Conservation (phyloP, 306 rosid species). For the Dryas octopetala region DNA sequence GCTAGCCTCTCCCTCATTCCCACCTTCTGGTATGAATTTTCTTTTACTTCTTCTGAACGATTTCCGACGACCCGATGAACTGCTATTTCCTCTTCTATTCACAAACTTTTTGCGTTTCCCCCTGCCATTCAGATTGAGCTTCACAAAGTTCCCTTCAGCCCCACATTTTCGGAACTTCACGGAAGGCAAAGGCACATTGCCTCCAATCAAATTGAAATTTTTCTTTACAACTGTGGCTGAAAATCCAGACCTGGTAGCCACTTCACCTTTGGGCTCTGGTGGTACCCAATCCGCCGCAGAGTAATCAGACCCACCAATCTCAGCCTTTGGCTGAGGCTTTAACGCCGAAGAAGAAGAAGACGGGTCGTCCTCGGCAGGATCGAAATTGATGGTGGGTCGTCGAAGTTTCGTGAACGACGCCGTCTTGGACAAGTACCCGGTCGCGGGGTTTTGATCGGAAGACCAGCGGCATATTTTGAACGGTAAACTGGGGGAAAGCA, state of each 20-base stretch:
- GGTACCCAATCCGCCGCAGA: slow-evolving; percentile 20
- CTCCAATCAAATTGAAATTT: slow-evolving; percentile 61
- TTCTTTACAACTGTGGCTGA: slow-evolving; percentile 28
- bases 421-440: slow-evolving; percentile 50
- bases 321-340: slow-evolving; percentile 5
- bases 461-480: slow-evolving; percentile 56
- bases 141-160: slow-evolving; percentile 77
- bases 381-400: slow-evolving; percentile 39
- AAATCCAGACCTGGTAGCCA: background rate
- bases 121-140: slow-evolving; percentile 52
- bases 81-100: slow-evolving; percentile 37
- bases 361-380: slow-evolving; percentile 28
- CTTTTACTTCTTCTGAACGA: slow-evolving; percentile 39
- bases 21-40: slow-evolving; percentile 28
- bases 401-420: slow-evolving; percentile 61
- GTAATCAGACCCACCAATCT: slow-evolving; percentile 1
- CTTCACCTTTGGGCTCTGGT: slow-evolving; percentile 22
- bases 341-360: slow-evolving; percentile 22
- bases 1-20: slow-evolving; percentile 23
- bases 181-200: slow-evolving; percentile 42
- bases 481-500: slow-evolving; percentile 40
- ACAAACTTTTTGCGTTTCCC: slow-evolving; percentile 46
- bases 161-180: slow-evolving; percentile 47
- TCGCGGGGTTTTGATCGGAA: slow-evolving; percentile 31
- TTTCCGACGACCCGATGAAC: slow-evolving; percentile 33